These are phyloP conservation scores for Saccharomyces uvarum DNA, from an alignment of 1,139 yeast genomes.

Conservation along the genomic window DNA sequence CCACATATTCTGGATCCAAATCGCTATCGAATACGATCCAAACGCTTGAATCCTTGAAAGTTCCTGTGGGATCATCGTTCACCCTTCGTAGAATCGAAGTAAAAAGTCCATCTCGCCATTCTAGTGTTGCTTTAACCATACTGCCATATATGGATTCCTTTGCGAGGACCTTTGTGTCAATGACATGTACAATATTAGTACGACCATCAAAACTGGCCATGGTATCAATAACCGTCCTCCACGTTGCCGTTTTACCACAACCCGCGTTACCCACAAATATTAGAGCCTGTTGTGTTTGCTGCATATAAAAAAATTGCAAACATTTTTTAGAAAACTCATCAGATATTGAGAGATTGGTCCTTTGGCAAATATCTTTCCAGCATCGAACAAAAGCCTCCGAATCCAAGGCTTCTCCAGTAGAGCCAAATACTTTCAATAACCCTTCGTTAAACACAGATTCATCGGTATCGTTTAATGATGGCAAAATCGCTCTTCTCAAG, in stretches of 20 bases:
- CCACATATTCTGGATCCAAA: constrained; percentile 92
- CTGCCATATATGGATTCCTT: constrained; percentile 66
- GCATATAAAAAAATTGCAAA: constrained; percentile 55
- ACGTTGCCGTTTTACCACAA: constrained; percentile 59
- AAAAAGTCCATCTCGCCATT: constrained; percentile 88
- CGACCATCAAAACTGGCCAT: constrained; percentile 34
- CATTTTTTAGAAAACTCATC: constrained; percentile 50
- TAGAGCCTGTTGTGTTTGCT: constrained; percentile 65
- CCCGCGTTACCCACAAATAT: constrained; percentile 78
- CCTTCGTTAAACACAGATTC: neutral
- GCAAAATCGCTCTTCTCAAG: neutral
- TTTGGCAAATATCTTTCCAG: constrained; percentile 1
- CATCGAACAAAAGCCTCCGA: neutral
- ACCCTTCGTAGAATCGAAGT: constrained; percentile 60
- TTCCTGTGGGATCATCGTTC: constrained; percentile 53
- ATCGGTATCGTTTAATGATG: neutral
- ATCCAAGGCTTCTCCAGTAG: neutral
- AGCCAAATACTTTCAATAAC: neutral
- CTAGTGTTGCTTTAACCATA: constrained; percentile 70
- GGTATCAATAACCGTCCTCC: constrained; percentile 44
- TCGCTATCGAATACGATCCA: constrained; percentile 94
- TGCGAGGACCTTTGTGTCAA: constrained; percentile 69
- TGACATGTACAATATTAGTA: constrained; percentile 39
- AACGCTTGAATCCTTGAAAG: constrained; percentile 41
- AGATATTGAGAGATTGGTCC: constrained; percentile 16